Base-by-base conservation (phyloP, 495 filamentous ascomycete species). In the Penicillium longicatenatum region DNA sequence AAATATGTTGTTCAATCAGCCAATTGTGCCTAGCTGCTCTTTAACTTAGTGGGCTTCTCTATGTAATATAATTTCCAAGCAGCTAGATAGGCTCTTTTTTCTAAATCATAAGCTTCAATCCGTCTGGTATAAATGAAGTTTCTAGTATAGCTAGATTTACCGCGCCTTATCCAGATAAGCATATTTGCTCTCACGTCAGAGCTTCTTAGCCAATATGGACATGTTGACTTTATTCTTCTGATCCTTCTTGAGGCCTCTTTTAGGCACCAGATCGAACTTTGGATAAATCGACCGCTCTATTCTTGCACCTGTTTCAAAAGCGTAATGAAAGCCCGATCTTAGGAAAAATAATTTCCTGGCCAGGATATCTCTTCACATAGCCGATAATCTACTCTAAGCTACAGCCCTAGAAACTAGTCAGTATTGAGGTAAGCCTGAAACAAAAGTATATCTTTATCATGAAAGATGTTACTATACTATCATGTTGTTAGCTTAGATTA, bases 91-190 rank as follows among this genome's bases (percentile, higher is more conserved):
- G 26, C 41, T 43, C 51, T 53, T 37, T 30, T 30, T 6, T 31
- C 17, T 26, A 53, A 53, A 44, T 3, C 21, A 14, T 5, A 54
- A 35, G 51, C 39, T 45, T 2, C 39, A 33, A 54, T 17, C 22
- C 20, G 20, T 33, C 39, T 41, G 52, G 3, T n/a, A n/a, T n/a
- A n/a, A n/a, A n/a, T n/a, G n/a, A n/a, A 26, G 8, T 42, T 26
- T 52, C 50, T 5, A 39, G 16, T 39, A 42, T 16, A 52, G 50
- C 50, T 42, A 26, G 49, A 39, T 51, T 19, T n/a, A 43, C 20
- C 41, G 41, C 41, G 11, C 41, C 41, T 19, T 43, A 10, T 43
- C 41, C 41, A 21, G 11, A 9, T 43, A 4, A 43, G 41, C 41
- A 43, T 4, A 43, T 43, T 43, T 43, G 20, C 20, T 43, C n/a